Base-by-base conservation (phyloP, 108 stramenopile species). In the Nitzschia inconspicua region DNA sequence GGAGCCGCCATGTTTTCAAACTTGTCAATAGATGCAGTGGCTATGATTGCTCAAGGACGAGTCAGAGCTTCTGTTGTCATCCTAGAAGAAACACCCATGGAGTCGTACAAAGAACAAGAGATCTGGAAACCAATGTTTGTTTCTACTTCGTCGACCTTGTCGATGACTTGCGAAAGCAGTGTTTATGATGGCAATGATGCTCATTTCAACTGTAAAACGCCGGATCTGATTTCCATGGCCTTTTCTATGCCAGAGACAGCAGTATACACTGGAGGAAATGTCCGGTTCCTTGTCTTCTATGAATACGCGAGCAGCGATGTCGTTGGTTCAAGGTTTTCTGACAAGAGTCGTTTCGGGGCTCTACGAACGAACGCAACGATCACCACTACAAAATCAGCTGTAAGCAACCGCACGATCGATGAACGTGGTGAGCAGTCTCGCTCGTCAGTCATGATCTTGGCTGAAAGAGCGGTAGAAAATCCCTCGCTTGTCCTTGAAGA, bases 91-190 rank as follows among this genome's bases (percentile, higher is more conserved):
- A 14, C 32, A 10, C 10, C 37, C 16, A 53, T 29, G 23, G 23
- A 32, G 26, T 20, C 26, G 22, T 6, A 27, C 23, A 36, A 60
- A 3, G 35, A 42, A 25, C 16, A 37, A 55, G 4, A 30, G 13
- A 49, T 40, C 5, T 83, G 81, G 81, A 64, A 63, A 3, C 75
- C 77, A 30, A 72, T 86, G 28, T 79, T 60, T 50, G 66, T 65
- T 60, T 60, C 79, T 35, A 55, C 52, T 23, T 76, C 78, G 2
- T 62, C 55, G 51, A 62, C 49, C 37, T 26, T 86, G 24, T 56
- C 77, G 11, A 72, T 86, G 76, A 37, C 52, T 11, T 86, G 84
- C 40, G 63, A 55, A 64, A 35, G 70, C 24, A 30, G 51, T 27
- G 28, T 11, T 34, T 6, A 27, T 5, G 37, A 35, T 39, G 40